Evolutionary conservation across 495 filamentous ascomycete genomes (phyloP), one percentile per base, ranked within the genome.

Genomic region (Amorphotheca resinae): DNA sequence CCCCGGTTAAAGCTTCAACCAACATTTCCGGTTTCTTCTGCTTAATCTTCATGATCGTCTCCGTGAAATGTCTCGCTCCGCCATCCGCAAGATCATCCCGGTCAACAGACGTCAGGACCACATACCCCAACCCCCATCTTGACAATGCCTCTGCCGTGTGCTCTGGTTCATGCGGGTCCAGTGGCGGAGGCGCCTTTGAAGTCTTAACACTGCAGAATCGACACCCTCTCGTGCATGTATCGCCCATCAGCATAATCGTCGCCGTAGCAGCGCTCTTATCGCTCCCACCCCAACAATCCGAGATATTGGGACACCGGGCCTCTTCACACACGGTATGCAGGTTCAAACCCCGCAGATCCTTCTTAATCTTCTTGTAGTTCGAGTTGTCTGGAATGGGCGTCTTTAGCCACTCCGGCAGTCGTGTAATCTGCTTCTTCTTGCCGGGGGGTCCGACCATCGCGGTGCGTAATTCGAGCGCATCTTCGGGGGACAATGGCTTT

Each of bases 231-330:
- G 91, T 98, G 64, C 91, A 98, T 5, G 91, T 95, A 56, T 98
- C 91, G 49, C 91, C 91, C 89, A 96, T 95, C 5, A 96, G 69
- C 93, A 98, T 96, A 65, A 98, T 96, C 7, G 91, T 98, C 0
- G 93, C 91, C 20, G 91, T 98, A 1, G 93, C 93, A 17, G 85
- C 79, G 37, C 78, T 74, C 65, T 94, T 95, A 61, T 82, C 76
- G 52, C 65, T 72, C 25, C 91, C 91, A 43, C 91, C 91, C 91
- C 91, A 98, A 69, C 91, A 98, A 59, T 94, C 87, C 48, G 80
- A 85, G 39, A 98, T 96, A 59, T 98, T 98, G 32, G 91, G 91
- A 60, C 91, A 98, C 22, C 87, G 75, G 12, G 91, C 91, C 65
- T 98, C 93, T 64, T 98, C 91, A 61, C 91, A 98, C 11, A 98